Evolutionary conservation across 257 asterid species (phyloP).

Genomic region (Nicotiana attenuata): DNA sequence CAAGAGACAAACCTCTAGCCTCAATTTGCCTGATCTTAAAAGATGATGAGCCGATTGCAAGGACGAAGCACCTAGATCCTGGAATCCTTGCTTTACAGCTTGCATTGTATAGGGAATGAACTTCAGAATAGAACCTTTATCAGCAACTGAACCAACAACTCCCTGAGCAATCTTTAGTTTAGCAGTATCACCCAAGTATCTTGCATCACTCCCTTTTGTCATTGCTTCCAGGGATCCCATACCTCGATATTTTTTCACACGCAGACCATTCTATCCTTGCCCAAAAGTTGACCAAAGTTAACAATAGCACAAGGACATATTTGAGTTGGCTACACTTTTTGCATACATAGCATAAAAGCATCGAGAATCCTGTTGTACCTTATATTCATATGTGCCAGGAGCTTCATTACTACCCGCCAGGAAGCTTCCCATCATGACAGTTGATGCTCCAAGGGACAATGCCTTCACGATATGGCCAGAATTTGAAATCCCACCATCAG

Average conservation of each 20-base stretch:
- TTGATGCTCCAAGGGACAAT: conserved; percentile 85
- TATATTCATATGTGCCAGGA: conserved; percentile 62
- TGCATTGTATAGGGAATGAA: conserved; percentile 86
- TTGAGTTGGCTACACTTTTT: conserved; percentile 19
- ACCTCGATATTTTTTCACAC: conserved; percentile 71
- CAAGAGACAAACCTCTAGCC: conserved; percentile 62
- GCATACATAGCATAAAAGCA: conserved; percentile 16
- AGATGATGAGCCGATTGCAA: conserved; percentile 80
- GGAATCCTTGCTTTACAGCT: conserved; percentile 90
- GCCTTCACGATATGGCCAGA: conserved; percentile 98
- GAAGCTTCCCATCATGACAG: conserved; percentile 86
- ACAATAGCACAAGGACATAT: background rate
- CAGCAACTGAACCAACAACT: conserved; percentile 86
- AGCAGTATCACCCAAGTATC: conserved; percentile 82
- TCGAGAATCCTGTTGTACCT: conserved; percentile 34
- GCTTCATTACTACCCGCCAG: conserved; percentile 91
- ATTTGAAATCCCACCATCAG: conserved; percentile 94
- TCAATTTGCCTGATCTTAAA: conserved; percentile 50
- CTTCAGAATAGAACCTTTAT: conserved; percentile 76
- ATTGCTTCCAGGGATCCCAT: conserved; percentile 98
- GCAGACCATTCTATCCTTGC: conserved; percentile 38
- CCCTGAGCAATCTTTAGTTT: conserved; percentile 93
- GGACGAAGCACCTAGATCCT: conserved; percentile 93
- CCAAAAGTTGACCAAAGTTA: background rate
- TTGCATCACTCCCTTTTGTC: conserved; percentile 87